phyloP scores from a whole-genome alignment of 352 stramenopile species.

The Phytophthora palmivora region DNA sequence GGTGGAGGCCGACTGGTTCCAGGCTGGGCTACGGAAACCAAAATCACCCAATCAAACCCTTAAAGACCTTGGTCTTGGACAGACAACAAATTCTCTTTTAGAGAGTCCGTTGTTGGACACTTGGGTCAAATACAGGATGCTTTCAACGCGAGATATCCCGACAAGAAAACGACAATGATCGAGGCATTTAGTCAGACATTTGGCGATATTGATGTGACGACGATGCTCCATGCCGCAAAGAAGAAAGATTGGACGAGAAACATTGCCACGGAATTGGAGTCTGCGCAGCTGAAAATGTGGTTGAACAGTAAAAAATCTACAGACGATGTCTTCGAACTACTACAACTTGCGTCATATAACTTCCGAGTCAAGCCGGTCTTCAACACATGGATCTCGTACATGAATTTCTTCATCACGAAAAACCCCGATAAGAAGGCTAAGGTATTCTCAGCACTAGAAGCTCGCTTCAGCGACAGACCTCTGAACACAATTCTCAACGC shows the following conservation, averaged over 20 bases:
- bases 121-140: conserved; percentile 1
- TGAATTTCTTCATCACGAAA: no score
- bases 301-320: background rate
- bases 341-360: no score
- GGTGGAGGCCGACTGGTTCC: background rate
- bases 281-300: conserved; percentile 1
- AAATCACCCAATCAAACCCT: conserved; percentile 1
- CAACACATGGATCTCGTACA: no score
- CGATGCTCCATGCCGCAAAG: conserved; percentile 1
- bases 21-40: background rate
- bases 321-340: background rate
- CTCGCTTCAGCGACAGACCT: no score
- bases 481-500: no score
- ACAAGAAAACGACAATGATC: conserved; percentile 3
- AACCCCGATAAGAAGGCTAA: no score
- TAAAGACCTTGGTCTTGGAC: background rate
- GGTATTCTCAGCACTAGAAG: no score
- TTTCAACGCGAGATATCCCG: no score
- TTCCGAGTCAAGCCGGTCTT: no score
- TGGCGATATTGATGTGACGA: background rate
- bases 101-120: conserved; percentile 1
- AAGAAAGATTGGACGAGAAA: background rate
- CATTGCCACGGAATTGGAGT: conserved; percentile 1
- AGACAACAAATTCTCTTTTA: background rate
- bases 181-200: background rate